Evolutionary conservation across 192 early-diverging fungal genomes (phyloP), one percentile per base, ranked within the genome.

Genomic region (Spinellus fusiger): DNA sequence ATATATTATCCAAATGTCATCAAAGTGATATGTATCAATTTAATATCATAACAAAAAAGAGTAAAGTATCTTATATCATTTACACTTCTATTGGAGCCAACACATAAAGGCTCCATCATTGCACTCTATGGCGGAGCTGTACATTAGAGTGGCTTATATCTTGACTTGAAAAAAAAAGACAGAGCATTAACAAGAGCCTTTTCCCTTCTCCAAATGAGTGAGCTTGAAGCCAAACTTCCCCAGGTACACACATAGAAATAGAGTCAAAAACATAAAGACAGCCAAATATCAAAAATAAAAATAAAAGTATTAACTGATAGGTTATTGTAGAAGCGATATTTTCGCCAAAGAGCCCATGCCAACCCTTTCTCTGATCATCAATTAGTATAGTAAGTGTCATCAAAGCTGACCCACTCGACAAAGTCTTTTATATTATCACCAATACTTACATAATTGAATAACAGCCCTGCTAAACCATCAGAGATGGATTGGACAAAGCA

Each of bases 341-440:
- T 84, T 63, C 76, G 86, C 23, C 87, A 90, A 69, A 88, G 96
- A 49, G 97, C 97, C 10, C 97, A 99, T 64, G 93, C 94, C 53
- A 99, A 99, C 65, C 86, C 91, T 3, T 98, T 99, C 69, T 94
- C 92, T 25, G 97, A 99, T 71, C 93, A 98, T 70, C 79, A 85
- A 6, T 79, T 98, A 47, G 89, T 91, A 51, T 98, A 98, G 82
- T 92, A 80, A 69, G 81, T 81, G 26, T 33, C 0, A 20, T 16
- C 34, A 51, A 1, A 18, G 23, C 5, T 22, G 20, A 32, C 4
- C 18, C 37, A 28, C 27, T 16, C 16, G 28, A 31, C 6, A 33
- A 12, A 44, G 18, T 6, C 13, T 44, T n/a, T 9, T 37, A 37
- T 9, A 37, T 37, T 6, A 37, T 37, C 35, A 37, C 35, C 13